Evolutionary conservation across 805 yeast species (phyloP), one percentile per base, ranked within the genome.

Genomic region (Schwanniomyces yamadae): DNA sequence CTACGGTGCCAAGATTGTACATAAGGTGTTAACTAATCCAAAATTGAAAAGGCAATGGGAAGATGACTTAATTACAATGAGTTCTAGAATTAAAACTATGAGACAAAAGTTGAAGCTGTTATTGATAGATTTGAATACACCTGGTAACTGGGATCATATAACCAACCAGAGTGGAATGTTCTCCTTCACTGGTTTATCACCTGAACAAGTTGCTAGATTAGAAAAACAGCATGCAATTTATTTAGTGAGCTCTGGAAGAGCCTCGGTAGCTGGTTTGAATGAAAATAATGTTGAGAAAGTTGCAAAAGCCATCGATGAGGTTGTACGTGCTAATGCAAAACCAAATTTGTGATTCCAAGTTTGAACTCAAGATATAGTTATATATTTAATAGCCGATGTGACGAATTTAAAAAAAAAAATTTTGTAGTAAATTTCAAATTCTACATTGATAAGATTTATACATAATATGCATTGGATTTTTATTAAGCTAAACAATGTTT

Each of bases 111-210:
- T 91, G 52, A 76, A 81, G 56, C 71, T 69, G 37, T 73, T 73
- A 41, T 73, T 91, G 42, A 75, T 73, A 33, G 24, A 49, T 22
- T 61, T 63, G 35, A 48, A 54, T 14, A 88, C 98, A 16, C 95
- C 96, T 20, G 96, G 96, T 31, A 77, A 71, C 51, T 91, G 98
- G 98, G 84, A 79, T 48, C 98, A 91, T 65, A 86, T 91, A 53
- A 82, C 80, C 31, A 71, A 73, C 45, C 99, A 93, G 71, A 84
- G 86, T 44, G 99, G 99, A 51, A 91, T 91, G 98, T 91, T 91
- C 61, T 88, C 96, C 23, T 91, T 82, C 68, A 91, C 98, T 20
- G 99, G 96, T 1, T 74, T 91, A 50, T 64, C 75, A 5, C 69
- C 83, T 19, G 82, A 77, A 21, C 91, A 87, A 78, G 95, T 84